Percentiles rank a stretch among this genome's conserved stretches.
These are phyloP conservation scores for Ustilago curta DNA, from an alignment of 1,284 basidiomycete genomes.

Conservation along the genomic window DNA sequence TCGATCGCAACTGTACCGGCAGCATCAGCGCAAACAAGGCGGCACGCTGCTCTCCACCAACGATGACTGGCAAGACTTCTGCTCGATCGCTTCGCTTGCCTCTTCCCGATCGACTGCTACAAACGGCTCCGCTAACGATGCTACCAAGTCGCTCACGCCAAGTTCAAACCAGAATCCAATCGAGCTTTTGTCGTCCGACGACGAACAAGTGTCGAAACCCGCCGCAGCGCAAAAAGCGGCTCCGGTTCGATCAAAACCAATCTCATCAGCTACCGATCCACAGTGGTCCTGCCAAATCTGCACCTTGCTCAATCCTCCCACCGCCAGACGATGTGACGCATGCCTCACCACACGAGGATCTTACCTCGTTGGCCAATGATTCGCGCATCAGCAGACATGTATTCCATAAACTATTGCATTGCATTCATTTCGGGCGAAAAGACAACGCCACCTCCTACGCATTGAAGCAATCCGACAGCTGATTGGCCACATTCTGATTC, in stretches of 20 bases:
- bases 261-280: background rate
- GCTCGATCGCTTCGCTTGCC: conserved; percentile 17
- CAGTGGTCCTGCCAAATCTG: conserved; percentile 42
- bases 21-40: conserved; percentile 42
- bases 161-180: conserved; percentile 22
- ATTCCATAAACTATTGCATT: background rate
- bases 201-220: conserved; percentile 13
- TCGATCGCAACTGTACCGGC: conserved; percentile 34
- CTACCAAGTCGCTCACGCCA: background rate
- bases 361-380: conserved; percentile 21
- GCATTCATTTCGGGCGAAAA: background rate
- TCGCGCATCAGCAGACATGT: background rate
- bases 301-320: conserved; percentile 35
- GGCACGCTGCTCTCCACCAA: conserved; percentile 27
- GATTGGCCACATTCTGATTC: conserved; percentile 31
- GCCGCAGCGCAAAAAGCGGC: background rate
- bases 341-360: conserved; percentile 38
- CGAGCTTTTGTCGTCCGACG: conserved; percentile 34
- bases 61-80: conserved; percentile 48
- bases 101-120: conserved; percentile 10
- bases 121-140: background rate
- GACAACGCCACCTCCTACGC: background rate
- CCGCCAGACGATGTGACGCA: conserved; percentile 24
- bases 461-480: conserved; percentile 40
- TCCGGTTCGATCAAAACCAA: background rate